phyloP scores from a whole-genome alignment of 441 rosid species.

The Populus hybrid region DNA sequence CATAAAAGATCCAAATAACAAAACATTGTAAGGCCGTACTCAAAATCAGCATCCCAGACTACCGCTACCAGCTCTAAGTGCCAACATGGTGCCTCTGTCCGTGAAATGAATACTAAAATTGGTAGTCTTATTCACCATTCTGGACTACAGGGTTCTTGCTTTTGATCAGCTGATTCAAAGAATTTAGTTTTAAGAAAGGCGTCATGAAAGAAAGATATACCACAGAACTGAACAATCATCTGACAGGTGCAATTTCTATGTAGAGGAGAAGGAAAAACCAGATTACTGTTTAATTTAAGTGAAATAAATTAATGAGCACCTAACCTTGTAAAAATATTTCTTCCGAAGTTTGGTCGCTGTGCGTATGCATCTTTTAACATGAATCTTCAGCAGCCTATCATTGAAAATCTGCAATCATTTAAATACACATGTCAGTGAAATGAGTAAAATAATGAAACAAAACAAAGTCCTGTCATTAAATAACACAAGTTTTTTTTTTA shows the following conservation, averaged over 20 bases:
- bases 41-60: conserved; percentile 23
- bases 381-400: conserved; percentile 76
- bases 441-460: background rate
- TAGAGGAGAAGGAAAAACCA: background rate
- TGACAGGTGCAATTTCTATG: background rate
- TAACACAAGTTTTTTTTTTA: background rate
- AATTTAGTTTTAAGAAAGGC: conserved; percentile 14
- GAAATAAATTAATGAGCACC: conserved; percentile 14
- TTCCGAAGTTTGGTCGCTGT: conserved; percentile 83
- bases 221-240: background rate
- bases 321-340: conserved; percentile 80
- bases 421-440: background rate
- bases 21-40: conserved; percentile 26
- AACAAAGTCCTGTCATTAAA: background rate
- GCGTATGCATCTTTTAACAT: conserved; percentile 63
- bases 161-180: conserved; percentile 57
- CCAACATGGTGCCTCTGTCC: conserved; percentile 15
- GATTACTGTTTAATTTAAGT: background rate
- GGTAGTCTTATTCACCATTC: conserved; percentile 41
- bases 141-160: conserved; percentile 40
- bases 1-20: conserved; percentile 28
- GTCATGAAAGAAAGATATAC: conserved; percentile 10
- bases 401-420: conserved; percentile 65
- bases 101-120: conserved; percentile 13
- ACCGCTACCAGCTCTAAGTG: conserved; percentile 15